A percentile compares a stretch with the other conserved stretches of the same genome.
These are phyloP conservation scores for Pythium folliculosum DNA, from an alignment of 352 stramenopile genomes.

Conservation along the genomic window DNA sequence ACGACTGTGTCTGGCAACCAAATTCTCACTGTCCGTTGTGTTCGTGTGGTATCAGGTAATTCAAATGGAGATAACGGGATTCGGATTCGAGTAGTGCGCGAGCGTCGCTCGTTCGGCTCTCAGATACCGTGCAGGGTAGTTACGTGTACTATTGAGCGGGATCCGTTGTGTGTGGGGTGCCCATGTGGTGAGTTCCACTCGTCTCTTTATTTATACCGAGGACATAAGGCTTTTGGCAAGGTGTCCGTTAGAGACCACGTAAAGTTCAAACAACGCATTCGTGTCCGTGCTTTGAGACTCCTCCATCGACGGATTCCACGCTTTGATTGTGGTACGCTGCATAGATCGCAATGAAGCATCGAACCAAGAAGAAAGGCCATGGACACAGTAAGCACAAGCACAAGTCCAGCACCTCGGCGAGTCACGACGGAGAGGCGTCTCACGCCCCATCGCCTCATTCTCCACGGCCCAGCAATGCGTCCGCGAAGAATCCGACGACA, in stretches of 20 bases:
- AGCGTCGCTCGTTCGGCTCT: background rate
- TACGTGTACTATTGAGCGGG: background rate
- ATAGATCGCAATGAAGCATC: conserved; percentile 21
- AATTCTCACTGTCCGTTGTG: background rate
- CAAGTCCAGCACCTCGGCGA: background rate
- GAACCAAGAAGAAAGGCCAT: conserved; percentile 29
- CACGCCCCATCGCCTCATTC: background rate
- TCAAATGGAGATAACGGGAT: conserved; percentile 42
- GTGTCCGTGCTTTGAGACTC: background rate
- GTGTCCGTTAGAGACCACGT: conserved; percentile 2
- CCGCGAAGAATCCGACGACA: background rate
- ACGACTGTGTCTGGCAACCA: background rate
- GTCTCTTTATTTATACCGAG: conserved; percentile 27
- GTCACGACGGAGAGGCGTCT: conserved; percentile 1
- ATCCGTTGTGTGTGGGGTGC: background rate
- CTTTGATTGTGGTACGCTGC: background rate
- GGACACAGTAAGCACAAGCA: conserved; percentile 24
- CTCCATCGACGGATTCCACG: background rate
- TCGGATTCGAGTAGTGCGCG: conserved; percentile 60
- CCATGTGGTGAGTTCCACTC: background rate
- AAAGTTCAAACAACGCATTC: background rate
- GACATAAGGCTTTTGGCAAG: background rate
- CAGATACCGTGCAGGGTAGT: background rate
- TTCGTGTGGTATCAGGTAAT: conserved; percentile 25
- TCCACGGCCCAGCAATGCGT: background rate